Conservation (phyloP, 768 basidiomycete species). For the Asterophora lycoperdoides region DNA sequence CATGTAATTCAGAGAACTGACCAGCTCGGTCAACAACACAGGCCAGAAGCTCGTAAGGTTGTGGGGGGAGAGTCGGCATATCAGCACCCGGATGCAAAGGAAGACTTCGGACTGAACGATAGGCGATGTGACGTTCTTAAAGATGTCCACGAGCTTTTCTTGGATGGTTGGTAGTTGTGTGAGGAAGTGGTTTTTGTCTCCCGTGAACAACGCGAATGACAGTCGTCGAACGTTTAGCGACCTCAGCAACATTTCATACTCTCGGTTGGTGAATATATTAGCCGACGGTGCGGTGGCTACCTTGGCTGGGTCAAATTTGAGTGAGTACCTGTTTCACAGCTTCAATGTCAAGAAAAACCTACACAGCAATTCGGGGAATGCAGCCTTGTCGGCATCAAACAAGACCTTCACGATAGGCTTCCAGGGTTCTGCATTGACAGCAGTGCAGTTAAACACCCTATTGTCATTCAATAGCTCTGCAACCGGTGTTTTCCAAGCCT, state of each 20-base stretch:
- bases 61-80: constrained; percentile 87
- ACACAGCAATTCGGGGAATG: constrained; percentile 83
- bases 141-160: constrained; percentile 91
- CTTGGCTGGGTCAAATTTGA: constrained; percentile 45
- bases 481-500: constrained; percentile 81
- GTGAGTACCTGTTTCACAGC: constrained; percentile 27
- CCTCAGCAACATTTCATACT: constrained; percentile 86
- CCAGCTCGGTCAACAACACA: constrained; percentile 88
- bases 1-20: constrained; percentile 28
- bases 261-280: constrained; percentile 94
- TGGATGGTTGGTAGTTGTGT: constrained; percentile 91
- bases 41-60: constrained; percentile 98
- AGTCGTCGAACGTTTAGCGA: constrained; percentile 85
- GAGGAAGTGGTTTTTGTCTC: constrained; percentile 88
- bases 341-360: constrained; percentile 26
- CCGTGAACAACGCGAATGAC: constrained; percentile 81
- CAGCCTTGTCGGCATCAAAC: constrained; percentile 83
- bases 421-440: constrained; percentile 61
- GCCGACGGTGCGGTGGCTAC: constrained; percentile 84
- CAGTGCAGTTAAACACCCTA: constrained; percentile 76
- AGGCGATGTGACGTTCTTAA: constrained; percentile 74
- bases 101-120: constrained; percentile 93
- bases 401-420: constrained; percentile 71
- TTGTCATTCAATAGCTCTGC: constrained; percentile 80
- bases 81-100: constrained; percentile 84